Evolutionary conservation across 208 protist genomes (phyloP), one percentile per base, ranked within the genome.

Genomic region (Trypanosoma avium): DNA sequence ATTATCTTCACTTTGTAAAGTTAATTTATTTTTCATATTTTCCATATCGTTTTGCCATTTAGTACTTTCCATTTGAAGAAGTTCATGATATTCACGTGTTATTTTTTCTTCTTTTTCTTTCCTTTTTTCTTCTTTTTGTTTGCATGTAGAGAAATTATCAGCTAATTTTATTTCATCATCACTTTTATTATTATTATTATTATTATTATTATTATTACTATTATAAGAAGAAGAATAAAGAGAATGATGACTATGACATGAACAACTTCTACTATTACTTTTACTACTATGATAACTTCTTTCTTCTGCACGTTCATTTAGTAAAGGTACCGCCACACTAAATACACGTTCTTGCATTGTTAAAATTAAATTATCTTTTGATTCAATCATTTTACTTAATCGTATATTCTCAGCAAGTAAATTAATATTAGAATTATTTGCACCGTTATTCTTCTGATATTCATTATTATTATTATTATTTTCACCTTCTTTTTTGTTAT

Each of bases 351-450:
- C 54, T 32, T 75, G 69, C 33, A 70, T 56, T 3, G 24, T 43
- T 19, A 63, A 19, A 43, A 75, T 75, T 19, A 75, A n/a, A 22
- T 45, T 46, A 56, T 75, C 69, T 30, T 75, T 75, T 56, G 52
- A 61, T 12, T 69, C 61, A 4, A 75, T 26, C 42, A 68, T 19
- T 3, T 19, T 12, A 13, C 46, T 17, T 42, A 75, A 42, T 26
- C 55, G 50, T 10, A 27, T 30, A 54, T 61, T 53, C 36, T 69
- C 61, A 2, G 22, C 27, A 0, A 45, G 2, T 42, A 15, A 13
- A 42, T n/a, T 42, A 42, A 1, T 42, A n/a, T 42, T 42, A 9
- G 36, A 15, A 42, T 13, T 42, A 9, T 42, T 42, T 42, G 12
- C 7, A 42, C 2, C 17, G 17, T 42, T 42, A 42, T 15, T 42